A percentile compares a stretch with the other conserved stretches of the same genome.
These are phyloP conservation scores for Fraxinus sp. DNA, from an alignment of 305 asterid genomes.

Conservation along the genomic window DNA sequence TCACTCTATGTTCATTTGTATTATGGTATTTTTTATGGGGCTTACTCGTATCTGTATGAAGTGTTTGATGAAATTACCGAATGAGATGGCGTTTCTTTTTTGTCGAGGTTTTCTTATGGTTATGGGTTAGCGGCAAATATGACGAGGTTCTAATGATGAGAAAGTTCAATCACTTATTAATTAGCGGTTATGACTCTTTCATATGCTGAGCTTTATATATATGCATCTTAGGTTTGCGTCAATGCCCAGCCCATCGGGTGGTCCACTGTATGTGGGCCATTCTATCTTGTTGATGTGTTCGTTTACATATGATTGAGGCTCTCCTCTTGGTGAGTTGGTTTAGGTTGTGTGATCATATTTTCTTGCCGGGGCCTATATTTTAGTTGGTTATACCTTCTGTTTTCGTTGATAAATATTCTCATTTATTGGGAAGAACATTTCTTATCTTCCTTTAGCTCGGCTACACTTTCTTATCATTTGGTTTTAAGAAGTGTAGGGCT, in stretches of 20 bases:
- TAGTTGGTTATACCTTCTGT: background rate
- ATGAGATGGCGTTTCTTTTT: background rate
- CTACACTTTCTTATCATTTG: background rate
- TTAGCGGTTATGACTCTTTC: background rate
- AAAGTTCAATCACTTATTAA: background rate
- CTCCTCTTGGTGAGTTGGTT: background rate
- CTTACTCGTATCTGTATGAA: background rate
- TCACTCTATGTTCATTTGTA: background rate
- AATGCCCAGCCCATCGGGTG: background rate
- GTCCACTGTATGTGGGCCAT: background rate
- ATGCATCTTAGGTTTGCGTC: background rate
- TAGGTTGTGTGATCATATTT: background rate
- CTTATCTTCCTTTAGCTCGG: background rate
- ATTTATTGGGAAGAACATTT: background rate
- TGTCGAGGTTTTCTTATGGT: background rate
- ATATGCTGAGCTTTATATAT: background rate
- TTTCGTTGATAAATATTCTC: background rate
- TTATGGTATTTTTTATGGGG: background rate
- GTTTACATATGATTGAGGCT: background rate
- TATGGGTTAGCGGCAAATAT: background rate
- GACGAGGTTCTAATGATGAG: background rate
- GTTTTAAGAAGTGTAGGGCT: background rate
- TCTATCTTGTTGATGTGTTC: background rate
- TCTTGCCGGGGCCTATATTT: background rate
- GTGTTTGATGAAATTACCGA: slow-evolving; percentile 33